Percentiles rank a stretch among this genome's conserved stretches.
phyloP scores from a whole-genome alignment of 176 grass and related monocot species.

The Puya raimondii region DNA sequence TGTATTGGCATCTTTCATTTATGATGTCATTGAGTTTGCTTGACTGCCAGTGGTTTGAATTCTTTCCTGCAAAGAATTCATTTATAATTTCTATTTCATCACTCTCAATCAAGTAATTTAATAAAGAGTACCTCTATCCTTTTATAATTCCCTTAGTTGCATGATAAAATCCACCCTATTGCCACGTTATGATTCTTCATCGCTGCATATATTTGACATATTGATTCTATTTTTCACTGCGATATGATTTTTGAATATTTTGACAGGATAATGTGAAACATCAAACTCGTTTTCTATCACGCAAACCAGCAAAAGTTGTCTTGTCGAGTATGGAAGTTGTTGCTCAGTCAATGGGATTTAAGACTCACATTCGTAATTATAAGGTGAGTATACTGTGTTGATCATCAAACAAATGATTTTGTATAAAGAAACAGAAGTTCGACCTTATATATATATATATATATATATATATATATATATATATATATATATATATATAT shows the following conservation, averaged over 20 bases:
- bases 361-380: conserved; percentile 94
- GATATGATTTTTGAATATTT: conserved; percentile 25
- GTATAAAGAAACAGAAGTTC: no score
- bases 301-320: conserved; percentile 72
- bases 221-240: conserved; percentile 10
- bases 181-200: background rate
- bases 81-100: no score
- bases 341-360: conserved; percentile 98
- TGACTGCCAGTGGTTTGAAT: no score
- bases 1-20: background rate
- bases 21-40: no score
- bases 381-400: conserved; percentile 43
- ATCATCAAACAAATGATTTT: background rate
- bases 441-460: no score
- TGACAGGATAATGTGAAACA: conserved; percentile 65
- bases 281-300: conserved; percentile 74
- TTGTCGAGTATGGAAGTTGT: conserved; percentile 95
- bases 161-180: no score
- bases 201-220: conserved; percentile 2
- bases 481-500: no score
- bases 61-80: no score
- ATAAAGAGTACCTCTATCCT: no score
- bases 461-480: no score
- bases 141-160: no score
- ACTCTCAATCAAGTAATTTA: no score